phyloP scores from a whole-genome alignment of 768 basidiomycete genomes.

The Paxillus rubicundulus region DNA sequence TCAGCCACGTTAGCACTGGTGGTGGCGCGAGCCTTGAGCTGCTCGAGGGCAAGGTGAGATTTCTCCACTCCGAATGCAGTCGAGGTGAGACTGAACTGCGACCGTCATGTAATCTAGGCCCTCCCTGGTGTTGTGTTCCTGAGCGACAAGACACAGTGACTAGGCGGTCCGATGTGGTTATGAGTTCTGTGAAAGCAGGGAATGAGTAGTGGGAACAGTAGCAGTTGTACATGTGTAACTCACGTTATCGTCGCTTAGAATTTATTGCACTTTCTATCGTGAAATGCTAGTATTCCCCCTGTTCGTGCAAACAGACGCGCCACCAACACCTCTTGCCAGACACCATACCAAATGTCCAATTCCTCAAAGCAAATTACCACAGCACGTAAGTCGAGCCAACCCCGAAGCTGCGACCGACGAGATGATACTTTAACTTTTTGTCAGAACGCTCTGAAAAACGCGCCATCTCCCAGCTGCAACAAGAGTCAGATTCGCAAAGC shows the following conservation, averaged over 20 bases:
- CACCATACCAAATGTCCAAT: conserved; percentile 9
- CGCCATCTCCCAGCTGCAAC: conserved; percentile 9
- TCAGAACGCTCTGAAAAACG: conserved; percentile 21
- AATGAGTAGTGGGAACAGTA: background rate
- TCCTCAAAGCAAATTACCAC: conserved; percentile 5
- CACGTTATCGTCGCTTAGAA: background rate
- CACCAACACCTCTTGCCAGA: no score
- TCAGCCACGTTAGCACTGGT: conserved; percentile 96
- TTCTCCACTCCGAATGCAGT: background rate
- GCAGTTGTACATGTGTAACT: conserved; percentile 15
- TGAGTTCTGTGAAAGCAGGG: conserved; percentile 9
- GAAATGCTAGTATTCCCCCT: background rate
- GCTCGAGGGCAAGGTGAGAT: conserved; percentile 90
- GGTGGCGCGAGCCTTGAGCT: conserved; percentile 93
- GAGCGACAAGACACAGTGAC: conserved; percentile 60
- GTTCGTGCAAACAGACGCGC: no score
- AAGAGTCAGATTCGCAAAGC: conserved; percentile 1
- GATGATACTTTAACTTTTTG: background rate
- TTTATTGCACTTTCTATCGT: background rate
- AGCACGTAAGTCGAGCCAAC: conserved; percentile 13
- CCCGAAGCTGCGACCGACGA: background rate
- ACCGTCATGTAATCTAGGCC: conserved; percentile 39
- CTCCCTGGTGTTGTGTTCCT: conserved; percentile 91
- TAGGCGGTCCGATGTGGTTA: background rate
- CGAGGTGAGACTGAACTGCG: conserved; percentile 14